Base-by-base conservation (phyloP, 1,284 basidiomycete genomes). In the Paramarasmius palmivorus region DNA sequence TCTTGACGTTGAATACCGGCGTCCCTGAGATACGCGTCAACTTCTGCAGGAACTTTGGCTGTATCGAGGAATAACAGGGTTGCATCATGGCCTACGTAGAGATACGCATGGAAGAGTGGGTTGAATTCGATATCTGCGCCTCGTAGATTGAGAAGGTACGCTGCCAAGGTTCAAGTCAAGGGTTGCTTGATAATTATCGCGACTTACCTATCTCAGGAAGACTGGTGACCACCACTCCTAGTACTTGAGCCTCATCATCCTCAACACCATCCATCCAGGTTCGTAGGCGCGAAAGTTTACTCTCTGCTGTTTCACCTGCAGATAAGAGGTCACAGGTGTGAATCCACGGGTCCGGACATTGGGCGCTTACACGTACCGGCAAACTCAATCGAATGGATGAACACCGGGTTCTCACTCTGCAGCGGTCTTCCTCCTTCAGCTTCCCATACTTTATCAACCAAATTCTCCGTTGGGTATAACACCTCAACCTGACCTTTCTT, bases 391-490 rank as follows among this genome's bases (percentile, higher is more conserved):
- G 86, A 80, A 59, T 96, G 93, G 12, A 87, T 71, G 62, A 85
- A 87, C 15, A 96, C 73, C 0, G 83, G 81, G 44, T 84, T 84
- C 50, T 76, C 78, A 1, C 88, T 82, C 53, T 91, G 86, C 2
- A 68, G 55, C 0, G 90, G 88, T 53, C 90, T 86, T 37, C 84
- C 82, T 52, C 78, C n/a, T n/a, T n/a, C n/a, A n/a, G n/a, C n/a
- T n/a, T n/a, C 79, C 91, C 93, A 96, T 29, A 90, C 76, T 4
- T 86, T 76, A 67, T 98, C 96, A 52, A 98, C 75, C 19, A 98
- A 80, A 68, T 98, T 98, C 63, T 86, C 78, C 62, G 82, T 77
- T 58, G 88, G 79, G 66, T 83, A 86, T 53, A 86, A 71, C 57
- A 88, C 72, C 68, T 85, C 88, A n/a, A 81, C 82, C 56, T 71